A percentile compares a stretch with the other conserved stretches of the same genome.
These are phyloP conservation scores for Copromyces sp. DNA, from an alignment of 495 filamentous ascomycete genomes.

Conservation along the genomic window DNA sequence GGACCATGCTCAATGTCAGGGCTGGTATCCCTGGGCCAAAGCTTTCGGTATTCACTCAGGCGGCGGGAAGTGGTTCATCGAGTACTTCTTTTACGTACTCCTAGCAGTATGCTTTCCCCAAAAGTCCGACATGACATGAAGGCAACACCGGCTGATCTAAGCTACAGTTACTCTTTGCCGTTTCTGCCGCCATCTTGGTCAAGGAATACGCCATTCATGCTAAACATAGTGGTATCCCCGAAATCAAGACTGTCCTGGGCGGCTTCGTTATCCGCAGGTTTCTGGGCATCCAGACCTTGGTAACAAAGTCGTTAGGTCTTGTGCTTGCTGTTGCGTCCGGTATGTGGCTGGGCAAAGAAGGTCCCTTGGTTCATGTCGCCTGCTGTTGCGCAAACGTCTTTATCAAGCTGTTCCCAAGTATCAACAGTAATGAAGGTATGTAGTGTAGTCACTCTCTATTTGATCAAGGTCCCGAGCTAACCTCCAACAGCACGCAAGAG, in stretches of 20 bases:
- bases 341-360: conserved; percentile 98
- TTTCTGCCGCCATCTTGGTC: conserved; percentile 69
- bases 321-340: conserved; percentile 91
- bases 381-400: conserved; percentile 96
- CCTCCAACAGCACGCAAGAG: conserved; percentile 66
- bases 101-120: conserved; percentile 55
- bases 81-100: conserved; percentile 76
- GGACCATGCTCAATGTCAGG: conserved; percentile 61
- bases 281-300: conserved; percentile 84
- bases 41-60: conserved; percentile 55
- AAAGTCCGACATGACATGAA: background rate
- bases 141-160: background rate
- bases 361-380: conserved; percentile 91
- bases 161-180: conserved; percentile 64
- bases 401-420: conserved; percentile 76
- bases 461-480: conserved; percentile 5
- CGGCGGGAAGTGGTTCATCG: conserved; percentile 65
- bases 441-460: conserved; percentile 3
- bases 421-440: conserved; percentile 82
- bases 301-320: conserved; percentile 85
- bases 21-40: conserved; percentile 77
- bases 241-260: conserved; percentile 94
- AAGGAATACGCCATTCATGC: conserved; percentile 78
- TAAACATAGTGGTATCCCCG: conserved; percentile 92
- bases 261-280: conserved; percentile 91